Base-by-base conservation (phyloP, 768 basidiomycete genomes). In the Russula dissimulans region DNA sequence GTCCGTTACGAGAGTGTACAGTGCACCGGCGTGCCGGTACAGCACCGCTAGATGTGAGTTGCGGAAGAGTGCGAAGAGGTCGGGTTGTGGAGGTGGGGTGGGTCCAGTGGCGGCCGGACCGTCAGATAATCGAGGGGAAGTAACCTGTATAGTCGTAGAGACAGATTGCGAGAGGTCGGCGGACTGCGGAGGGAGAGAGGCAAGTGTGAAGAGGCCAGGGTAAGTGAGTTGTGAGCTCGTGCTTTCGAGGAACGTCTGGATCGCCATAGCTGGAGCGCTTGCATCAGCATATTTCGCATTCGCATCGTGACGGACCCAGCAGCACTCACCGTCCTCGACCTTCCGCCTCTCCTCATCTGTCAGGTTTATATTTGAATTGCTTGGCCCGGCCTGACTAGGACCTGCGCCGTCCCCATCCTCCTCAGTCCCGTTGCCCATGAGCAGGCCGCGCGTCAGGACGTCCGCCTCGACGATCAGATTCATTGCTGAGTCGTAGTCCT, bases 21-120 rank as follows among this genome's bases (percentile, higher is more conserved):
- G 75, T 5, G 82, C 78, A 5, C 68, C 68, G 22, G 44, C 56
- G 54, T 78, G 69, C 60, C 87, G 90, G 76, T 92, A 89, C 2
- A 97, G 76, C 9, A 95, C 93, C 0, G 87, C 86, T 14, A 97
- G 82, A 69, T 95, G 94, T 0, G 91, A 92, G 71, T 84, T 91
- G 54, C 94, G 84, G 78, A 94, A 95, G 62, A 95, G 81, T 0
- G 93, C 92, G n/a, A 87, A 86, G 56, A 94, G 81, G 38, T 54
- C 49, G 14, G 55, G 26, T 5, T 56, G 57, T 8, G 17, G 43
- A 0, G 48, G 31, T 3, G 82, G 79, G 0, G 78, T 75, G 14
- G 71, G 56, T 36, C 81, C 68, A 10, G 17, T 22, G 2, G 43
- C 7, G 14, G 41, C 32, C 34, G 22, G 3, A 5, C 26, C 22